phyloP scores from a whole-genome alignment of 306 rosid species.

The Lathyrus oleraceus region DNA sequence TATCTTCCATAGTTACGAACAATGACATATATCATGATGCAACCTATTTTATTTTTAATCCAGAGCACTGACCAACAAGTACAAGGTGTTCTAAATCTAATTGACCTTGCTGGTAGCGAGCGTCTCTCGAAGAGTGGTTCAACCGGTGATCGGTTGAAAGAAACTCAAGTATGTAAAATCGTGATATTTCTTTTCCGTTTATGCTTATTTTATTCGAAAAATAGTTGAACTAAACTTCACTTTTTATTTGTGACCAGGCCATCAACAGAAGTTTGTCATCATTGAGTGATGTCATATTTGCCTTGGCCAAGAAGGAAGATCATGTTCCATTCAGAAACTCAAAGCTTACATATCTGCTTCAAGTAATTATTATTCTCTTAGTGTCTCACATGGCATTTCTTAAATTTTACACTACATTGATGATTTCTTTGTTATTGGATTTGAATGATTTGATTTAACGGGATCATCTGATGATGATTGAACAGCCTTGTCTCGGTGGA shows the following conservation, averaged over 20 bases:
- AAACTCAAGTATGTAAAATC: constrained; percentile 76
- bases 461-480: constrained; percentile 34
- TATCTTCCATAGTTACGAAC: background rate
- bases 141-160: constrained; percentile 88
- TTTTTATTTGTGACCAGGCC: constrained; percentile 55
- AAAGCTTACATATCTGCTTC: constrained; percentile 96
- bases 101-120: constrained; percentile 99
- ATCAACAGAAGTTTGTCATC: constrained; percentile 91
- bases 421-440: constrained; percentile 4
- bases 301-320: constrained; percentile 98
- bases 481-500: constrained; percentile 95
- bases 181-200: background rate
- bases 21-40: background rate
- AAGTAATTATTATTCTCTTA: constrained; percentile 49
- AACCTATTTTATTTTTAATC: constrained; percentile 29
- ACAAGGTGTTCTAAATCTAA: constrained; percentile 89
- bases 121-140: constrained; percentile 98
- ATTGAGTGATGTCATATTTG: constrained; percentile 86
- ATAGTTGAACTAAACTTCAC: constrained; percentile 7
- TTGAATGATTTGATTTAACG: constrained; percentile 1
- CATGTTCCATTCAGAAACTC: constrained; percentile 95
- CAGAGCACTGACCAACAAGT: constrained; percentile 98
- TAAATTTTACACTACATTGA: background rate
- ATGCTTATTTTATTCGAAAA: constrained; percentile 22
- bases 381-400: constrained; percentile 6